Evolutionary conservation across 208 protist species (phyloP).

Genomic region (Trypanosoma caninum): DNA sequence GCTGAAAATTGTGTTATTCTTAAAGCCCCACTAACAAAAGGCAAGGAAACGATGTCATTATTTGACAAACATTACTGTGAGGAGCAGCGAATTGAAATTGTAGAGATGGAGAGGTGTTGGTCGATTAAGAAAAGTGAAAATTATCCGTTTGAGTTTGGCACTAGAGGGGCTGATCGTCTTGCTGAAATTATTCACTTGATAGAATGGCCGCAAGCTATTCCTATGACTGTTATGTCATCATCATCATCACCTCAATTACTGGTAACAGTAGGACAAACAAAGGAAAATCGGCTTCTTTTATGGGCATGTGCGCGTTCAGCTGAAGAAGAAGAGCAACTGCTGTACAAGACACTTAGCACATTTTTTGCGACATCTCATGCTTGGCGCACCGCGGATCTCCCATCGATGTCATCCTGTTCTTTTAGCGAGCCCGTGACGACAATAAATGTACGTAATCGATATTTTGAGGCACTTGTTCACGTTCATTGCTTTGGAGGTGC

Average conservation of each 20-base stretch:
- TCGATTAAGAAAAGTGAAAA: no score
- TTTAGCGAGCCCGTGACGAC: background rate
- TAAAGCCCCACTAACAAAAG: background rate
- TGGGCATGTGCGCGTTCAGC: conserved; percentile 25
- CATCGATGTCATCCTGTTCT: conserved; percentile 3
- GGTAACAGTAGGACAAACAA: background rate
- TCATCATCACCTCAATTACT: background rate
- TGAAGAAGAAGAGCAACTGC: conserved; percentile 37
- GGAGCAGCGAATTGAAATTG: conserved; percentile 38
- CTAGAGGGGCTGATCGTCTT: conserved; percentile 39
- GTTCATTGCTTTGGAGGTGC: conserved; percentile 21
- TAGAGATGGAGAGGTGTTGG: conserved; percentile 10
- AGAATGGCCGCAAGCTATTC: conserved; percentile 24
- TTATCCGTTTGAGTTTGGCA: conserved; percentile 23
- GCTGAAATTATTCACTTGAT: conserved; percentile 46
- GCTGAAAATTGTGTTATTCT: conserved; percentile 8
- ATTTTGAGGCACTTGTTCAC: conserved; percentile 33
- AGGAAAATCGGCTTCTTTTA: conserved; percentile 14
- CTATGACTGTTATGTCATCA: background rate
- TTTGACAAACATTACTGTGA: conserved; percentile 33
- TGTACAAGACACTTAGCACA: conserved; percentile 13
- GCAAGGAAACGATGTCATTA: conserved; percentile 13
- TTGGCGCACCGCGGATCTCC: background rate
- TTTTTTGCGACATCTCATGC: conserved; percentile 2
- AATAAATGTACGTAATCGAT: conserved; percentile 18